A percentile compares a stretch with the other conserved stretches of the same genome.
Conservation (phyloP, 1,284 basidiomycete species). For the Cryptococcus sp. region DNA sequence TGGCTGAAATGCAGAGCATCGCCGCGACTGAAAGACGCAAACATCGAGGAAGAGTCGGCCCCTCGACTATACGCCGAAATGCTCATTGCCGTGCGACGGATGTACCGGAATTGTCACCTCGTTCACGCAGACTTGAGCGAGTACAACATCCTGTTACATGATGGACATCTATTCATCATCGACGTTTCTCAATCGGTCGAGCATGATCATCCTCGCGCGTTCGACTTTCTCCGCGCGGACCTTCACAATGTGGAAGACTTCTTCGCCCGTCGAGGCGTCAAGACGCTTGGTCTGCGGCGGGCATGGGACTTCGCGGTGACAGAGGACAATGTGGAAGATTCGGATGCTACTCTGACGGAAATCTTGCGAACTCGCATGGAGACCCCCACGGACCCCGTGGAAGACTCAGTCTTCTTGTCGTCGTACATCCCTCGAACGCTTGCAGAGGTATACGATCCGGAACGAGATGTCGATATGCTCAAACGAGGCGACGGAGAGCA, state of each 20-base stretch:
- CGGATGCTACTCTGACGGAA: constrained; percentile 41
- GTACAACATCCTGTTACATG: constrained; percentile 86
- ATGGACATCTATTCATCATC: constrained; percentile 82
- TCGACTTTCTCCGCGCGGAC: constrained; percentile 93
- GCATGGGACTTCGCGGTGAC: constrained; percentile 87
- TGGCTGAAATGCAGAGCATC: constrained; percentile 65
- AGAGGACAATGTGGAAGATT: constrained; percentile 45
- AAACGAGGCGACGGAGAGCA: constrained; percentile 67
- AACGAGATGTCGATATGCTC: constrained; percentile 78
- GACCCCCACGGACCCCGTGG: constrained; percentile 50
- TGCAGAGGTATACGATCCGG: constrained; percentile 88
- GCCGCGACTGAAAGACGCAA: constrained; percentile 86
- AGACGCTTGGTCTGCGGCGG: constrained; percentile 74
- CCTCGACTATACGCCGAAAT: constrained; percentile 76
- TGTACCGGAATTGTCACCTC: constrained; percentile 88
- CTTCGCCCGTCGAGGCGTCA: constrained; percentile 69
- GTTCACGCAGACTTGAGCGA: constrained; percentile 98
- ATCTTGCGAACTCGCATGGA: constrained; percentile 61
- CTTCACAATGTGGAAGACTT: constrained; percentile 92
- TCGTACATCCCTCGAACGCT: constrained; percentile 91
- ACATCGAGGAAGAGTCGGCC: constrained; percentile 53
- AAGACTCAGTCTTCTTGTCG: constrained; percentile 82
- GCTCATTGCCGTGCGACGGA: constrained; percentile 73
- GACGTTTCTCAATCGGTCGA: constrained; percentile 99
- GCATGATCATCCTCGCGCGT: constrained; percentile 93